Percentiles rank a stretch among this genome's conserved stretches.
Evolutionary conservation across 352 stramenopile species (phyloP).

Genomic region (Globisporangium canariense): DNA sequence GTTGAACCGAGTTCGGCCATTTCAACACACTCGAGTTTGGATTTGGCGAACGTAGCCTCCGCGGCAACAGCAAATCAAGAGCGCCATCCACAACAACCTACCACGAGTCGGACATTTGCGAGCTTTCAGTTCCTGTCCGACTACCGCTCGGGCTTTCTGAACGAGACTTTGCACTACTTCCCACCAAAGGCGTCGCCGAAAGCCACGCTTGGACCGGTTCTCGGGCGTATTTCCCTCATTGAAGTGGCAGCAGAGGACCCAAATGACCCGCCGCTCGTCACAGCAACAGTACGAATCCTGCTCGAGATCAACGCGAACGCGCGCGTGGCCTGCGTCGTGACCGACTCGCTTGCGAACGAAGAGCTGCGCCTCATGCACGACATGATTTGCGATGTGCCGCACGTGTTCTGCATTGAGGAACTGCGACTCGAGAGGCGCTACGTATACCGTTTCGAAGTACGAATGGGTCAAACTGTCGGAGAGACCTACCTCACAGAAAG

Average conservation of each 20-base stretch:
- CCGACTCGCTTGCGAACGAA: conserved; percentile 56
- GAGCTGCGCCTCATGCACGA: conserved; percentile 35
- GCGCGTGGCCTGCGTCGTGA: conserved; percentile 52
- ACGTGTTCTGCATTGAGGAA: conserved; percentile 43
- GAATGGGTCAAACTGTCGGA: not conserved
- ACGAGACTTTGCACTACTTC: conserved; percentile 56
- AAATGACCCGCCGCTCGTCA: conserved; percentile 10
- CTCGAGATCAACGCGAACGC: conserved; percentile 60
- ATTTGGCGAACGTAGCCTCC: not conserved
- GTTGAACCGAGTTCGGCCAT: not conserved
- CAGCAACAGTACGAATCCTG: conserved; percentile 45
- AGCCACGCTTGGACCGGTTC: conserved; percentile 47
- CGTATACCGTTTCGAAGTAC: conserved; percentile 63
- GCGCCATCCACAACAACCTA: not conserved
- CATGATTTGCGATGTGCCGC: conserved; percentile 29
- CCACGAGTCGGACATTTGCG: conserved; percentile 28
- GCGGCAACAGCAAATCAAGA: not conserved
- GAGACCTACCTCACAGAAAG: not conserved
- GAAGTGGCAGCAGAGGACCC: conserved; percentile 5
- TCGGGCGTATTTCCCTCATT: conserved; percentile 36
- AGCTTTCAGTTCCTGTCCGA: conserved; percentile 62
- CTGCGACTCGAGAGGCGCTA: conserved; percentile 59
- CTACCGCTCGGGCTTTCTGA: conserved; percentile 42
- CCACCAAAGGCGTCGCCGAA: conserved; percentile 37
- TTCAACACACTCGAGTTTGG: not conserved